Evolutionary conservation across 768 basidiomycete species (phyloP).

Genomic region (Suillus subluteus): DNA sequence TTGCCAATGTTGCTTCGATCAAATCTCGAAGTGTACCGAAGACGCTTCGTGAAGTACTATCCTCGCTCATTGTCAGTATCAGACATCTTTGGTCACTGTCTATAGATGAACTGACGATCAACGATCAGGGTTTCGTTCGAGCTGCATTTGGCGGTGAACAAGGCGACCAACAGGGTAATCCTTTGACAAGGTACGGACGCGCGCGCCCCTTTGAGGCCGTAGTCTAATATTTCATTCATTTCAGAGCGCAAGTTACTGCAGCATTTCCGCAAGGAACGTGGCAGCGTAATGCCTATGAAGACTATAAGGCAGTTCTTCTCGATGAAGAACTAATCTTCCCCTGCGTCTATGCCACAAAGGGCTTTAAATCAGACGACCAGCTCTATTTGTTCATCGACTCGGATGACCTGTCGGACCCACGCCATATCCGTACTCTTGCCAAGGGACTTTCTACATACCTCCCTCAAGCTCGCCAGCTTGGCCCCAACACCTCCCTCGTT

Average conservation of each 20-base stretch:
- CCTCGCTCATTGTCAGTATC: slow-evolving; percentile 15
- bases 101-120: not conserved
- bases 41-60: slow-evolving; percentile 12
- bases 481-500: slow-evolving; percentile 26
- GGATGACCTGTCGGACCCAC: slow-evolving; percentile 25
- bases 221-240: not conserved
- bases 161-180: slow-evolving; percentile 15
- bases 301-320: slow-evolving; percentile 24
- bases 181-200: slow-evolving; percentile 19
- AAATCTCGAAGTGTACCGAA: slow-evolving; percentile 16
- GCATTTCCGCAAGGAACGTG: slow-evolving; percentile 21
- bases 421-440: slow-evolving; percentile 24
- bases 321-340: slow-evolving; percentile 26
- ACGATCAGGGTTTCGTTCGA: slow-evolving; percentile 12
- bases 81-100: not conserved
- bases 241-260: slow-evolving; percentile 20
- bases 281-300: slow-evolving; percentile 23
- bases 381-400: slow-evolving; percentile 27
- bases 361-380: slow-evolving; percentile 26
- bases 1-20: slow-evolving; percentile 17
- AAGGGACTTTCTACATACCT: slow-evolving; percentile 19
- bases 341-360: slow-evolving; percentile 27
- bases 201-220: too few relatives aligned
- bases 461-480: slow-evolving; percentile 20
- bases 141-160: not conserved